A percentile compares a stretch with the other conserved stretches of the same genome.
Conservation (phyloP, 2,329 filamentous ascomycete species). For the Leptodontidium sp. region DNA sequence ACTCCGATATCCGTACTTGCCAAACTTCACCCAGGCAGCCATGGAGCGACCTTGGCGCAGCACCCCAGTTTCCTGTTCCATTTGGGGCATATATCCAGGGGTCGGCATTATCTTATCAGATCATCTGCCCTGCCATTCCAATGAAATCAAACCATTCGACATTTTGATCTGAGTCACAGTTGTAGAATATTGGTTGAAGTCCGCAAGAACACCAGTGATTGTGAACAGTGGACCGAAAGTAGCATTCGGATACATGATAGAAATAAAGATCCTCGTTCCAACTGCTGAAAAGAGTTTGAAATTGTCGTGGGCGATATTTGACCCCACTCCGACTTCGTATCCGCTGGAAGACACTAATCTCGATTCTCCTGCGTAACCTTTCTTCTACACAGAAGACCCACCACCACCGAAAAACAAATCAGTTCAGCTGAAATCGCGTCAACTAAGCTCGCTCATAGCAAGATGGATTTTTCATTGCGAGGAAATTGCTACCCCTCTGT, state of each 20-base stretch:
- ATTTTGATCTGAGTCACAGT: not conserved
- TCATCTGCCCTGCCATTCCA: not conserved
- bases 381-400: not conserved
- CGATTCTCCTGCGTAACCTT: not conserved
- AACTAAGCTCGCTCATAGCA: no score
- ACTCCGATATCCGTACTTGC: constrained; percentile 8
- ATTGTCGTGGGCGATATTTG: no score
- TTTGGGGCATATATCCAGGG: not conserved
- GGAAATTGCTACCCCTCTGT: no score
- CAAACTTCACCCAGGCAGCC: not conserved
- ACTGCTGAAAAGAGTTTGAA: no score
- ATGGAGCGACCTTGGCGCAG: no score
- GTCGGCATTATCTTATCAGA: not conserved
- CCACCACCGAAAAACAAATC: not conserved
- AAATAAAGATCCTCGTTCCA: not conserved
- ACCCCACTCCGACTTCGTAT: constrained; percentile 2
- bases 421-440: no score
- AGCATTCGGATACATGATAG: no score
- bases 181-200: not conserved
- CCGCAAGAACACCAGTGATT: not conserved
- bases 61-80: not conserved
- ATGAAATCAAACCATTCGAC: not conserved
- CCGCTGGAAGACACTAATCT: not conserved
- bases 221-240: not conserved
- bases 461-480: no score